A percentile compares a stretch with the other conserved stretches of the same genome.
Conservation (phyloP, 2,329 filamentous ascomycete species). For the Phialophora expanda region DNA sequence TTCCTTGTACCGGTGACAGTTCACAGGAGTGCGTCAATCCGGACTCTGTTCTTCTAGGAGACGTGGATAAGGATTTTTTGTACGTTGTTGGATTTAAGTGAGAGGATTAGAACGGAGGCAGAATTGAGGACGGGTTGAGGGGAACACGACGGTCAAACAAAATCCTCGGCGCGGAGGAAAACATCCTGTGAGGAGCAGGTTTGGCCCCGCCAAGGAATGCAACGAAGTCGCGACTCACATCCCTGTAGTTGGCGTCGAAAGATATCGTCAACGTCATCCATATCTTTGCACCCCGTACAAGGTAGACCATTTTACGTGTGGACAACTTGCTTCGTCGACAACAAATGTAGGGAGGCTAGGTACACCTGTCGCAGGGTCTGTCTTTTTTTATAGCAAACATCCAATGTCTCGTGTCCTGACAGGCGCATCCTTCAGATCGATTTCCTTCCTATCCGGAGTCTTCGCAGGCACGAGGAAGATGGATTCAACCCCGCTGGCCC, state of each 20-base stretch:
- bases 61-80: no score
- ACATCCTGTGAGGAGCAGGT: no score
- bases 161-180: no score
- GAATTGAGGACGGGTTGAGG: no score
- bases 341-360: not conserved
- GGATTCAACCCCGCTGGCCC: conserved; percentile 5
- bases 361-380: not conserved
- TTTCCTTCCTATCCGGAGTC: conserved; percentile 31
- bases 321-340: not conserved
- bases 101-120: no score
- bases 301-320: not conserved
- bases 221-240: no score
- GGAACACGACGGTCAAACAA: no score
- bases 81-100: no score
- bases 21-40: no score
- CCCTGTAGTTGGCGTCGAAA: conserved; percentile 6
- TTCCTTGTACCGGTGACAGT: no score
- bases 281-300: not conserved
- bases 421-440: conserved; percentile 24
- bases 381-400: not conserved
- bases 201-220: no score
- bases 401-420: conserved; percentile 32
- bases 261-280: conserved; percentile 12
- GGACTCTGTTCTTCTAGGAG: no score
- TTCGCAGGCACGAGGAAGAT: conserved; percentile 29